Evolutionary conservation across 2,329 filamentous ascomycete species (phyloP), one percentile per base, ranked within the genome.

Genomic region (Aspergillus sp.): DNA sequence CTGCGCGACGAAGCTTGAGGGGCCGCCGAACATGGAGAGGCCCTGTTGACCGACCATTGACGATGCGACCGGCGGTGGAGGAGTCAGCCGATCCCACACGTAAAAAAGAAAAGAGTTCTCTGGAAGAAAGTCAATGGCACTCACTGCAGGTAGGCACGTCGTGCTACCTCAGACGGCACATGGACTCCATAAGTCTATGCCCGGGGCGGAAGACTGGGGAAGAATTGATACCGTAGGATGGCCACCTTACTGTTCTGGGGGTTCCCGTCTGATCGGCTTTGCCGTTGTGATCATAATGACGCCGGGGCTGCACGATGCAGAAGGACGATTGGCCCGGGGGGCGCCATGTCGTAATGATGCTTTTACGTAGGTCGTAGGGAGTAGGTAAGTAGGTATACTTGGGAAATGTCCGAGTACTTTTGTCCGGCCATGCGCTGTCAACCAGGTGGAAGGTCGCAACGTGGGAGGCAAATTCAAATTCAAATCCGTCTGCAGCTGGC

Each of bases 1-100:
- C 50, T 57, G 54, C 44, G 38, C 43, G 54, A 49, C 50, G 56
- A 56, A 56, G 56, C 56, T 58, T 48, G 53, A 50, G 46, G 49
- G 40, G 25, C 25, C 25, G 25, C 25, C 47, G 44, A 36, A 44
- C 50, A 36, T 44, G 47, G 52, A 47, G 32, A 34, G 20, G 14
- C 46, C 41, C 34, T 49, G 21, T 49, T 17, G 43, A 50, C 38
- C 45, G 43, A 50, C 38, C 45, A 52, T 31, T 54, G 47, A 46
- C 31, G 16, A 19, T n/a, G 34, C 34, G 14, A 38, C 14, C 14
- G 14, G 34, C 5, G 49, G 41, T 49, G 38, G 34, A 47, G 17
- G 32, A 49, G 50, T 49, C 52, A 57, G 47, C 40, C 52, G 50
- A 57, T 49, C 49, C 10, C 14, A 38, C 34, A 38, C 14, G 34